A percentile compares a stretch with the other conserved stretches of the same genome.
phyloP scores from a whole-genome alignment of 768 basidiomycete genomes.

The Lentinus brumalis region DNA sequence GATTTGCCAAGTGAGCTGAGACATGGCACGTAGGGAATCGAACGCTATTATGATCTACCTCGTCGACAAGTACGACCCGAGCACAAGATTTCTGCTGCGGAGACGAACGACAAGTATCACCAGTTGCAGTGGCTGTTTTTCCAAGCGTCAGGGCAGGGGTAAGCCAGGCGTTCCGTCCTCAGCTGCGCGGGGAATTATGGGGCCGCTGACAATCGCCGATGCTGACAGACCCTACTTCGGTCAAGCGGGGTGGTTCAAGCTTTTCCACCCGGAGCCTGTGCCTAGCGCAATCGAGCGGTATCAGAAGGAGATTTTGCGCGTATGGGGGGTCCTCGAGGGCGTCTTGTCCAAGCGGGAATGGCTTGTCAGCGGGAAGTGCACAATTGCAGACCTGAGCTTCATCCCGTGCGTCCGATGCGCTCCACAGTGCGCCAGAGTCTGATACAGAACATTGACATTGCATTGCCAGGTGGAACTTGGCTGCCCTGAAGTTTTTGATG shows the following conservation, averaged over 20 bases:
- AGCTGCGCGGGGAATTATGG: no score
- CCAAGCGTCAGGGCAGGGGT: slow-evolving; percentile 25
- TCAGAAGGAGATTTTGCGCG: slow-evolving; percentile 12
- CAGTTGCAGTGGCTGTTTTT: slow-evolving; percentile 45
- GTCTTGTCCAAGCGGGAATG: slow-evolving; percentile 8
- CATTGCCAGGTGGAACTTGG: slow-evolving; percentile 4
- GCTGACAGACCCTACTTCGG: slow-evolving; percentile 4
- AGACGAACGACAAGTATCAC: background rate
- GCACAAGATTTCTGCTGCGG: slow-evolving; percentile 25
- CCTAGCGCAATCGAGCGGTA: slow-evolving; percentile 20
- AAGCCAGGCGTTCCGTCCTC: background rate
- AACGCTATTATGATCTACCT: slow-evolving; percentile 43
- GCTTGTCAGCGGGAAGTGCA: slow-evolving; percentile 14
- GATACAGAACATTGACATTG: background rate
- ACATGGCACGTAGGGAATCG: slow-evolving; percentile 22
- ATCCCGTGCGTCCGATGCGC: background rate
- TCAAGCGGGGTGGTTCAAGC: slow-evolving; percentile 7
- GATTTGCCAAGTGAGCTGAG: background rate
- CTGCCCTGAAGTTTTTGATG: background rate
- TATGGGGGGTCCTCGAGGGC: slow-evolving; percentile 11
- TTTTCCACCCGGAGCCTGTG: slow-evolving; percentile 2
- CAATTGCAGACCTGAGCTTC: slow-evolving; percentile 16
- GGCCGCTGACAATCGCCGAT: no score
- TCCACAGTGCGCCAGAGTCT: background rate
- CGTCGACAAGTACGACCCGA: slow-evolving; percentile 42